Percentiles rank a stretch among this genome's conserved stretches.
Evolutionary conservation across 1,139 yeast species (phyloP).

Genomic region (Kluyveromyces sp.): DNA sequence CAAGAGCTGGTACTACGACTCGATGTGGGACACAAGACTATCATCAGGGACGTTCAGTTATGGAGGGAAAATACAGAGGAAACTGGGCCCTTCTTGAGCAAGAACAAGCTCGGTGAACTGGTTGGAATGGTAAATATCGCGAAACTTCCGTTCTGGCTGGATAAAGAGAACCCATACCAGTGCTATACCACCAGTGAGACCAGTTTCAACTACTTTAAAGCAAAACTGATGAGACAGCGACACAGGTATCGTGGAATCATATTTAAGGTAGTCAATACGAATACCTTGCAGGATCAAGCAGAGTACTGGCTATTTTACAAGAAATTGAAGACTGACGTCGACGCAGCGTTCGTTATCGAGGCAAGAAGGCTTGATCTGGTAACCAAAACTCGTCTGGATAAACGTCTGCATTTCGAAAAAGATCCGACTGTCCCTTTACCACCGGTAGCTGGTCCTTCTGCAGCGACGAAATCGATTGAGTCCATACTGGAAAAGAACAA

Average conservation of each 20-base stretch:
- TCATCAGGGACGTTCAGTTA: constrained; percentile 25
- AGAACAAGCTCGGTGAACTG: constrained; percentile 1
- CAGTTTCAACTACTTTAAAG: constrained; percentile 22
- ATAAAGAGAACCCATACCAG: constrained; percentile 4
- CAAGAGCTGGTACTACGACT: constrained; percentile 16
- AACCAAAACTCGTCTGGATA: constrained; percentile 9
- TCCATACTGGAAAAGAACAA: constrained; percentile 18
- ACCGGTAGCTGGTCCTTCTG: not conserved
- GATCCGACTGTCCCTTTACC: not conserved
- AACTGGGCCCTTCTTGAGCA: constrained; percentile 1
- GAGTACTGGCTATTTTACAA: constrained; percentile 9
- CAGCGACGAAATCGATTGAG: constrained; percentile 14
- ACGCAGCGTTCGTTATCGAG: constrained; percentile 5
- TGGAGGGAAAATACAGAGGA: constrained; percentile 16
- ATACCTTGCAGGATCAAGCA: not conserved
- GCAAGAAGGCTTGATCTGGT: constrained; percentile 7
- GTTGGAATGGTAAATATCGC: constrained; percentile 15
- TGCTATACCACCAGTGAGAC: constrained; percentile 25
- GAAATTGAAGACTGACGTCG: not conserved
- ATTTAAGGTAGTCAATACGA: constrained; percentile 10
- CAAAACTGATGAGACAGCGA: constrained; percentile 19
- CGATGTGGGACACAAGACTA: constrained; percentile 20
- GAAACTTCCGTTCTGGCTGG: constrained; percentile 27
- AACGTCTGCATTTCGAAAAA: not conserved
- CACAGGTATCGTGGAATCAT: constrained; percentile 23